Conservation (phyloP, 2,329 filamentous ascomycete genomes). For the Cladophialophora psammophila region DNA sequence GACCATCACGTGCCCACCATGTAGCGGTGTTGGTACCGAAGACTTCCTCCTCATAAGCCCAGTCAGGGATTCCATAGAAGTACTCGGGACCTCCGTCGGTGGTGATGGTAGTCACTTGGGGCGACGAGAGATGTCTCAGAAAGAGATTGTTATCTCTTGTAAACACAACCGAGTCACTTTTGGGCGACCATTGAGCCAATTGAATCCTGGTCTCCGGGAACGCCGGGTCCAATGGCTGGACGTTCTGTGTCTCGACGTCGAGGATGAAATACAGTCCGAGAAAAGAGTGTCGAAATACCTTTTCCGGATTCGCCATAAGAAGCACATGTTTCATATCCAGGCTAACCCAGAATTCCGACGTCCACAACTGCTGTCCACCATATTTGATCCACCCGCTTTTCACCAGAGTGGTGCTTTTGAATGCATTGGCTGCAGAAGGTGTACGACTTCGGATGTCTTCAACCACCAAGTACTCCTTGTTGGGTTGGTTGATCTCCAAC, state of each 20-base stretch:
- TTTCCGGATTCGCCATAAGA: slow-evolving; percentile 73
- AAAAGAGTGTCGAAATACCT: slow-evolving; percentile 90
- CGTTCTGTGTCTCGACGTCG: slow-evolving; percentile 80
- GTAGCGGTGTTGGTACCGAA: slow-evolving; percentile 81
- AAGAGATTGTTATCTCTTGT: slow-evolving; percentile 91
- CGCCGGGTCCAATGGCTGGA: slow-evolving; percentile 76
- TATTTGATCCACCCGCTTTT: slow-evolving; percentile 69
- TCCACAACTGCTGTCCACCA: slow-evolving; percentile 62
- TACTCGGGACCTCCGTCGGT: slow-evolving; percentile 84
- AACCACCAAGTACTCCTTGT: slow-evolving; percentile 80
- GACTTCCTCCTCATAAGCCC: slow-evolving; percentile 93
- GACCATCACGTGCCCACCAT: slow-evolving; percentile 94
- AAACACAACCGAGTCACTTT: slow-evolving; percentile 86
- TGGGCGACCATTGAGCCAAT: slow-evolving; percentile 87
- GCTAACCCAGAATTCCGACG: slow-evolving; percentile 74
- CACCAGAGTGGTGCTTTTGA: slow-evolving; percentile 75
- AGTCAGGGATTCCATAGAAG: slow-evolving; percentile 96
- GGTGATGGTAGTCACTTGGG: slow-evolving; percentile 75
- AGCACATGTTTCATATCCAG: slow-evolving; percentile 85
- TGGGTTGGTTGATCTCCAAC: slow-evolving; percentile 70
- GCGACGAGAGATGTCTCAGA: slow-evolving; percentile 70
- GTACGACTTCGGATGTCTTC: slow-evolving; percentile 77
- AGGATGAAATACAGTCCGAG: slow-evolving; percentile 90
- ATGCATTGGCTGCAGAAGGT: slow-evolving; percentile 46
- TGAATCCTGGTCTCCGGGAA: slow-evolving; percentile 73